Base-by-base conservation (phyloP, 2,329 filamentous ascomycete species). In the Aspergillus piperis region DNA sequence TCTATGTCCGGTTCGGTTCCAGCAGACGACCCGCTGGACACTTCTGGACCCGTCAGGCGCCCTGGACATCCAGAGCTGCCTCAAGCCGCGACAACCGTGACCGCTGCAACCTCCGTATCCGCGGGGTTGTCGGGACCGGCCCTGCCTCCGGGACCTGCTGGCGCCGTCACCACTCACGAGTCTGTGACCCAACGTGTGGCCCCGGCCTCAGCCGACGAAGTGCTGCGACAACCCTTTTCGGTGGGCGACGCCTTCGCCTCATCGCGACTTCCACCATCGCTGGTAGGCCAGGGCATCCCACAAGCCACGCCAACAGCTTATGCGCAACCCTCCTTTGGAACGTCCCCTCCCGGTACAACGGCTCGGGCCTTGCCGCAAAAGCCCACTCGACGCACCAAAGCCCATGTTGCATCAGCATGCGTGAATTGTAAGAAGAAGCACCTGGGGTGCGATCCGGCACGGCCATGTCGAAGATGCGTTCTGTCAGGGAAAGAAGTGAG, bases 401-500 rank as follows among this genome's bases (percentile, higher is more conserved):
- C 79, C 6, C 79, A 81, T 68, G 79, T 81, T 27, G 78, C 79
- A 30, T 81, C 79, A 3, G 79, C 79, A 2, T 81, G 79, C 66
- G 77, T 81, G 13, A 81, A 81, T 62, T 81, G 79, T 66, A 81
- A 81, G 64, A 78, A 77, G 66, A 81, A 81, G 65, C 79, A 81
- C 62, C 62, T 81, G 54, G 76, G 78, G 42, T 81, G 79, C 63
- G 79, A 81, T 61, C 74, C 77, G 27, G 77, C 74, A 53, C 73
- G 79, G 42, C 79, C 79, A 21, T 81, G 79, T 66, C 75, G 75
- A 62, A 68, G 79, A 68, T 81, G 79, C 68, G 75, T 80, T 44
- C 69, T 80, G 49, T 75, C 77, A 44, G 78, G 78, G 11, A 81
- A 81, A 70, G 76, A 79, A 62, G 79, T 80, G 71, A 74, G 77